phyloP scores from a whole-genome alignment of 805 yeast species.

The Wickerhamiella hasegawae region DNA sequence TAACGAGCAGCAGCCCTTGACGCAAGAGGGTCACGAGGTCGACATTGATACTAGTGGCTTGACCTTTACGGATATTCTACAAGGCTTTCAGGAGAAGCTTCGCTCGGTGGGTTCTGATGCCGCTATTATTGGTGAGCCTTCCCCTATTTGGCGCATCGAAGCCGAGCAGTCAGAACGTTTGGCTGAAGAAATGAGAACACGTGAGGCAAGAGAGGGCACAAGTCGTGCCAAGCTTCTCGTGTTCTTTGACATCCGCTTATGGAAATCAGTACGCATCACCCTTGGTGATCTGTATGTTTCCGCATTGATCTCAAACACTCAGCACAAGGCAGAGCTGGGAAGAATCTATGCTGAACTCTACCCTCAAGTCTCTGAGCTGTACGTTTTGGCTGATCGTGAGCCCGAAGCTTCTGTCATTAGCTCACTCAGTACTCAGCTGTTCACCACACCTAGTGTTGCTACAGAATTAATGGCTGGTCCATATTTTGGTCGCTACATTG shows the following conservation, averaged over 20 bases:
- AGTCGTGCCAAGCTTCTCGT: constrained; percentile 40
- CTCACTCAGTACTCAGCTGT: constrained; percentile 66
- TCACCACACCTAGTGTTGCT: constrained; percentile 77
- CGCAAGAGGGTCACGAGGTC: background rate
- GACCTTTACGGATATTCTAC: background rate
- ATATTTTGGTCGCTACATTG: constrained; percentile 44
- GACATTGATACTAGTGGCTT: background rate
- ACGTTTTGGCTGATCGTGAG: constrained; percentile 63
- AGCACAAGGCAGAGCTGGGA: constrained; percentile 43
- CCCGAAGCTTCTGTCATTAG: constrained; percentile 68
- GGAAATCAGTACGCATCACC: constrained; percentile 42
- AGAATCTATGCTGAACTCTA: constrained; percentile 73
- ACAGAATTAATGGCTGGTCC: constrained; percentile 45
- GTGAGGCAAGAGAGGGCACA: too few relatives aligned
- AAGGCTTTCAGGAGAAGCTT: background rate
- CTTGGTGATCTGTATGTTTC: constrained; percentile 52
- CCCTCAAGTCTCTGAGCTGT: constrained; percentile 56
- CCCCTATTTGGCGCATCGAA: too few relatives aligned
- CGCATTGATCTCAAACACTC: constrained; percentile 43
- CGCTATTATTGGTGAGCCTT: too few relatives aligned
- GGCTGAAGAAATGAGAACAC: too few relatives aligned
- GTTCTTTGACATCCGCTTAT: constrained; percentile 54
- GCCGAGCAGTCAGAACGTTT: too few relatives aligned
- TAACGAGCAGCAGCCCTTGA: background rate
- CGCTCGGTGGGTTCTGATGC: too few relatives aligned